Percentiles rank a stretch among this genome's conserved stretches.
Conservation (phyloP, 805 yeast species). For the Ogataea trehaloabstinens region DNA sequence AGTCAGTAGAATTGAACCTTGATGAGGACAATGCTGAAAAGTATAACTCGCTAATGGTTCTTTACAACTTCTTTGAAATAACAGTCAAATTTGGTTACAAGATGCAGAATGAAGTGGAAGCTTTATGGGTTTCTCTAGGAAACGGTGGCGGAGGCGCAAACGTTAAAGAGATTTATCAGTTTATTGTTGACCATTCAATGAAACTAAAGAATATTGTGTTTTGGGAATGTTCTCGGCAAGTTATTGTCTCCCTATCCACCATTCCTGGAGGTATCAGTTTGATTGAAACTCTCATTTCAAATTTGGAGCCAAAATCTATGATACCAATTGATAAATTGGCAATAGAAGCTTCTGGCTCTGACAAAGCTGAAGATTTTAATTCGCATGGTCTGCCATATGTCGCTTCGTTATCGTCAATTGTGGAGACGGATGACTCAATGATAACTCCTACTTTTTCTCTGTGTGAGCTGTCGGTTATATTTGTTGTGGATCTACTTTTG, state of each 20-base stretch:
- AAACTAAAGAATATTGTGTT: constrained; percentile 68
- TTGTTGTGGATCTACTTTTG: constrained; percentile 76
- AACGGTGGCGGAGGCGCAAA: constrained; percentile 66
- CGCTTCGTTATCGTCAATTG: constrained; percentile 60
- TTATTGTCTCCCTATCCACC: constrained; percentile 72
- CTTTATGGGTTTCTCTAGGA: constrained; percentile 94
- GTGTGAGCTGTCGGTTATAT: constrained; percentile 83
- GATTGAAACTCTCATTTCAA: constrained; percentile 62
- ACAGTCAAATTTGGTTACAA: constrained; percentile 73
- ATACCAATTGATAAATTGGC: constrained; percentile 50
- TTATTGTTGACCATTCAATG: constrained; percentile 63
- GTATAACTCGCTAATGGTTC: constrained; percentile 58
- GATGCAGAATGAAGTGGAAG: constrained; percentile 86
- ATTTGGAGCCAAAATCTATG: constrained; percentile 83
- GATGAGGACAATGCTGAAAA: constrained; percentile 33
- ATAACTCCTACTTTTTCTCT: constrained; percentile 71
- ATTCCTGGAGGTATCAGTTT: constrained; percentile 47
- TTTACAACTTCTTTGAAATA: constrained; percentile 78
- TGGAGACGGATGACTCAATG: constrained; percentile 45
- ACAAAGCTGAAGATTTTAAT: constrained; percentile 9
- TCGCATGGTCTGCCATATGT: constrained; percentile 58
- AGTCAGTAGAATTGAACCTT: constrained; percentile 62
- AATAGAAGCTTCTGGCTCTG: constrained; percentile 8
- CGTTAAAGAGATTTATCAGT: constrained; percentile 68
- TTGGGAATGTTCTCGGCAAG: constrained; percentile 77